phyloP scores from a whole-genome alignment of 805 yeast species.

The Lipomyces mesembrius region DNA sequence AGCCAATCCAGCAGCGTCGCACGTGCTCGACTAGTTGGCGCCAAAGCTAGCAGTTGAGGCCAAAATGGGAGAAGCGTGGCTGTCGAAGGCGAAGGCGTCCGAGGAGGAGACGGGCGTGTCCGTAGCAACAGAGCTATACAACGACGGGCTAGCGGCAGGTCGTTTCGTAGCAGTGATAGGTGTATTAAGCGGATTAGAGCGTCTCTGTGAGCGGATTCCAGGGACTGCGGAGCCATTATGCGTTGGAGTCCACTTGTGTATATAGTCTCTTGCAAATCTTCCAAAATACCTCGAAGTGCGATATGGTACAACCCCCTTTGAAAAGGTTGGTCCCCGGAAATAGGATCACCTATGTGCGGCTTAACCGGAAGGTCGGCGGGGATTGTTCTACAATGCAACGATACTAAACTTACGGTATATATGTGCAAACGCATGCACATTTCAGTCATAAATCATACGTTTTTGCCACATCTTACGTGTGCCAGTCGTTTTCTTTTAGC shows the following conservation, averaged over 20 bases:
- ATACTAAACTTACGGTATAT: neutral
- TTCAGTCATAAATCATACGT: neutral
- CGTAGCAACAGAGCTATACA: conserved; percentile 28
- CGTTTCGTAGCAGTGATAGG: conserved; percentile 25
- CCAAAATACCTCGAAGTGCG: too few relatives aligned
- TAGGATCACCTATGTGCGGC: too few relatives aligned
- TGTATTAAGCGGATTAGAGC: conserved; percentile 16
- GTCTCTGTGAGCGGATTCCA: conserved; percentile 22
- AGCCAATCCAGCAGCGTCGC: conserved; percentile 26
- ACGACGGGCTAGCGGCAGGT: conserved; percentile 14
- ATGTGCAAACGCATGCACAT: neutral
- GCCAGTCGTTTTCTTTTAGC: too few relatives aligned
- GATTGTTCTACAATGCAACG: neutral
- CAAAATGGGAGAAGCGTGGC: conserved; percentile 22
- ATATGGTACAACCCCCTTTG: too few relatives aligned
- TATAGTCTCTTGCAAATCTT: too few relatives aligned
- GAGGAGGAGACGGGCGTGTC: conserved; percentile 8
- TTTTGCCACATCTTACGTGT: neutral
- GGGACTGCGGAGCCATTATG: conserved; percentile 6
- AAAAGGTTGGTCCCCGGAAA: too few relatives aligned
- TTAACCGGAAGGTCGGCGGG: neutral
- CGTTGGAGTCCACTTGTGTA: too few relatives aligned
- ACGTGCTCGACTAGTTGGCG: neutral
- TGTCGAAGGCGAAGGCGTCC: conserved; percentile 9
- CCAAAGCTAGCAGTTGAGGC: conserved; percentile 18